These are phyloP conservation scores for Neopestalotiopsis rosae DNA, from an alignment of 2,329 filamentous ascomycete genomes.

Conservation along the genomic window DNA sequence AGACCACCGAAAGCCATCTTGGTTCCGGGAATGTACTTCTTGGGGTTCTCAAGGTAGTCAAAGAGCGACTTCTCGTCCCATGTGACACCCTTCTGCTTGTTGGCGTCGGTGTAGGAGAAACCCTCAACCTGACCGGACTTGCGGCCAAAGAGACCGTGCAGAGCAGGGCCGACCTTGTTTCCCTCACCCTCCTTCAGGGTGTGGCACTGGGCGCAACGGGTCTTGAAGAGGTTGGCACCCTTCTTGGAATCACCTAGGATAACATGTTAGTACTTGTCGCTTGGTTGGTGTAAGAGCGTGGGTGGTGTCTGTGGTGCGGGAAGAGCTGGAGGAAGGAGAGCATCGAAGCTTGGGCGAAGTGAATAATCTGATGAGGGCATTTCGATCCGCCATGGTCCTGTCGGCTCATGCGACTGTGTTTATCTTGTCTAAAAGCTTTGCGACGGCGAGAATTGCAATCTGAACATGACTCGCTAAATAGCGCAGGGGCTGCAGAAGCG, in stretches of 20 bases:
- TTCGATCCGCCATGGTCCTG: not conserved
- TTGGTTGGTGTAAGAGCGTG: not conserved
- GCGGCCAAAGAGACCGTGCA: conserved; percentile 97
- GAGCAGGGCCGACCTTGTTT: conserved; percentile 98
- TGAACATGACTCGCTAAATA: conserved; percentile 29
- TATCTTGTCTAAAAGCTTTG: not conserved
- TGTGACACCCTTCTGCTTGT: conserved; percentile 93
- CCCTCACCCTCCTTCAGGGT: conserved; percentile 86
- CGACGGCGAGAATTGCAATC: not conserved
- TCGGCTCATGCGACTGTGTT: not conserved
- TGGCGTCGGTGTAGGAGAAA: conserved; percentile 98
- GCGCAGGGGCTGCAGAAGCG: conserved; percentile 27
- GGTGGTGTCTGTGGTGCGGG: not conserved
- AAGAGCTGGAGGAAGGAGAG: not conserved
- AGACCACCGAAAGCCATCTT: conserved; percentile 99
- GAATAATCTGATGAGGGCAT: not conserved
- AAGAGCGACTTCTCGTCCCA: conserved; percentile 92
- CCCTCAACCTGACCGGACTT: conserved; percentile 90
- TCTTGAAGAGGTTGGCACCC: conserved; percentile 99
- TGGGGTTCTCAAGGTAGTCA: conserved; percentile 99
- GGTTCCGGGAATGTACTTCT: conserved; percentile 99
- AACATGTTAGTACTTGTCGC: not conserved
- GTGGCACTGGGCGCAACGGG: conserved; percentile 98
- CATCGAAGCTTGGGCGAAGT: not conserved
- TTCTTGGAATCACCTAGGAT: conserved; percentile 85